Evolutionary conservation across 2,329 filamentous ascomycete genomes (phyloP), one percentile per base, ranked within the genome.

Genomic region (Epichloe sp.): DNA sequence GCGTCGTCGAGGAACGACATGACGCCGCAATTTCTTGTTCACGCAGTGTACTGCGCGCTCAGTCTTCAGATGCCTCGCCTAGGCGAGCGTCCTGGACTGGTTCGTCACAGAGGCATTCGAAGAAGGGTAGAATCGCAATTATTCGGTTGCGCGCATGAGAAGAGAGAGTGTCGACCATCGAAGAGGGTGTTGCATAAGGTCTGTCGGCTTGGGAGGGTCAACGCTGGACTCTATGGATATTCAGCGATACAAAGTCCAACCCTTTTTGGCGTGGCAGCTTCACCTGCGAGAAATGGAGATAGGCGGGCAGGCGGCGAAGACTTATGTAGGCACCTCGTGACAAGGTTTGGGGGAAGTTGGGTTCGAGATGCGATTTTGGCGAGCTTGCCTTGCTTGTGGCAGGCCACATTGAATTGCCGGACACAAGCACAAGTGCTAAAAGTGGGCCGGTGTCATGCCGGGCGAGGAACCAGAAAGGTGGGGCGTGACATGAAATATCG

Each of bases 1-100:
- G 6, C 34, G 34, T 37, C 26, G 14, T 44, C 42, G 11, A 37
- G 48, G 26, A 48, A 21, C 35, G 50, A 50, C 56, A 57, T 57
- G 23, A 44, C 34, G 46, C 21, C 44, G 10, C 12, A 17, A 42
- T 12, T 46, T 44, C 7, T 26, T 21, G n/a, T 50, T 21, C 35
- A 21, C 12, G 19, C n/a, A 15, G 36, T 41, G 23, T 40, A 26
- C 21, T 21, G 44, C 23, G 43, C 42, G 40, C 26, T 45, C 38
- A 45, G 44, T 23, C 51, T 23, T 53, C 34, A 50, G 34, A 47
- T 45, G 44, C 48, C 44, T 50, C 51, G 48, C 47, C 44, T 26
- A 21, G 44, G 48, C 51, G 44, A 53, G 51, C 44, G 47, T 50
- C 44, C 48, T 48, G 35, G 31, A 36, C 37, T 26, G 34, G n/a